These are phyloP conservation scores for Massariosphaeria phaeospora DNA, from an alignment of 495 filamentous ascomycete genomes.

Conservation along the genomic window DNA sequence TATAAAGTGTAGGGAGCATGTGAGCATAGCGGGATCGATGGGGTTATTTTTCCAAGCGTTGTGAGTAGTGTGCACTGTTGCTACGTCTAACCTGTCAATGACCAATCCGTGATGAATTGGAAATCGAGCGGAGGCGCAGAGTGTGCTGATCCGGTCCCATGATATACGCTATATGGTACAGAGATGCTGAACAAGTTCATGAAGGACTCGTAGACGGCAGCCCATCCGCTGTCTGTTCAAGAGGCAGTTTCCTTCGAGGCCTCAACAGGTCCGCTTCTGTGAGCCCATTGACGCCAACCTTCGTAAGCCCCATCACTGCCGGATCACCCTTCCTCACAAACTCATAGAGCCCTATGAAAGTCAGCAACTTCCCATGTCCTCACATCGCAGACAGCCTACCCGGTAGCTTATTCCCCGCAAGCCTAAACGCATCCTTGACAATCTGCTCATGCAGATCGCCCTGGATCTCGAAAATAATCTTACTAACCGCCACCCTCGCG, in stretches of 20 bases:
- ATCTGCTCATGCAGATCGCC: conserved; percentile 92
- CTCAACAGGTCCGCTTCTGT: conserved; percentile 75
- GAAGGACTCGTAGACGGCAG: conserved; percentile 6
- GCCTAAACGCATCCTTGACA: conserved; percentile 84
- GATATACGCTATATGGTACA: no score
- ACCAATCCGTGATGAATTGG: no score
- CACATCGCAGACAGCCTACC: conserved; percentile 53
- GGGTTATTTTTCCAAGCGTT: no score
- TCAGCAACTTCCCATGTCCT: not conserved
- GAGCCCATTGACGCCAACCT: conserved; percentile 65
- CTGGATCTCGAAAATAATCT: conserved; percentile 86
- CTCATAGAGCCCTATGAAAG: conserved; percentile 70
- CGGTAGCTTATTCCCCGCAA: conserved; percentile 93
- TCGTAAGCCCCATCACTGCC: conserved; percentile 88
- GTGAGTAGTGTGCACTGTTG: no score
- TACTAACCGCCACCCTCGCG: conserved; percentile 75
- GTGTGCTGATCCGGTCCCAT: no score
- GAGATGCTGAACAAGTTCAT: not conserved
- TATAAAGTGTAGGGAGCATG: conserved; percentile 80
- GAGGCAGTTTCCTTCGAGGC: conserved; percentile 61
- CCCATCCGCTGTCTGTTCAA: conserved; percentile 21
- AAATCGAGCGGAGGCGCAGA: no score
- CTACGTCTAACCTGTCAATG: no score
- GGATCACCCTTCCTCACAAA: conserved; percentile 92
- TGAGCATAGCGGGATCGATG: no score